These are phyloP conservation scores for Sungouiella blattae DNA, from an alignment of 805 yeast genomes.

Conservation along the genomic window DNA sequence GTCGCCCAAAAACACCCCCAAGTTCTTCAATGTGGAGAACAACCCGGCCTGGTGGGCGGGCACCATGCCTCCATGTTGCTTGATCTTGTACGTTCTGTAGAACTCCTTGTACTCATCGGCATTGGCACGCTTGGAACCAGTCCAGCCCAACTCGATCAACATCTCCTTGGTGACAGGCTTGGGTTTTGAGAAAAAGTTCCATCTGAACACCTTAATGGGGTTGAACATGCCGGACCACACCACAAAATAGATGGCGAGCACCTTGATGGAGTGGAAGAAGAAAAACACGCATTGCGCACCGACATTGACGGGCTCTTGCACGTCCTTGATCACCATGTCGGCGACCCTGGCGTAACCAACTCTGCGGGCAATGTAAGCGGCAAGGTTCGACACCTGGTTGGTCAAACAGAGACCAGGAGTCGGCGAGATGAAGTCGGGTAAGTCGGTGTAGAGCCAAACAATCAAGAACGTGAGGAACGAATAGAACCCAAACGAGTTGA, in stretches of 20 bases:
- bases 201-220: slow-evolving; percentile 48
- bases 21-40: slow-evolving; percentile 52
- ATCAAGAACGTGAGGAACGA: slow-evolving; percentile 39
- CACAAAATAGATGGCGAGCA: slow-evolving; percentile 49
- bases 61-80: slow-evolving; percentile 69
- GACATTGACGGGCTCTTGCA: slow-evolving; percentile 32
- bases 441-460: slow-evolving; percentile 86
- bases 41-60: slow-evolving; percentile 73
- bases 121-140: slow-evolving; percentile 79
- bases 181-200: slow-evolving; percentile 22
- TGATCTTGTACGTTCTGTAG: slow-evolving; percentile 61
- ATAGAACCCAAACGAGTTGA: slow-evolving; percentile 41
- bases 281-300: slow-evolving; percentile 68
- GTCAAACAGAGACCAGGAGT: slow-evolving; percentile 89
- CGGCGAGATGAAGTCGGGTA: slow-evolving; percentile 85
- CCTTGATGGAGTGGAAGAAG: slow-evolving; percentile 65
- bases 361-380: slow-evolving; percentile 19
- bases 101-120: slow-evolving; percentile 66
- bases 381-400: slow-evolving; percentile 42
- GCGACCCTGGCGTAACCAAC: slow-evolving; percentile 45
- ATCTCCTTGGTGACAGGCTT: slow-evolving; percentile 46
- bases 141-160: slow-evolving; percentile 80
- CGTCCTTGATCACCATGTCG: slow-evolving; percentile 47
- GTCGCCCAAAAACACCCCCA: slow-evolving; percentile 59
- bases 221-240: slow-evolving; percentile 73